Percentiles rank a stretch among this genome's conserved stretches.
phyloP scores from a whole-genome alignment of 139 green algal genomes.

The Micractinium sp. region DNA sequence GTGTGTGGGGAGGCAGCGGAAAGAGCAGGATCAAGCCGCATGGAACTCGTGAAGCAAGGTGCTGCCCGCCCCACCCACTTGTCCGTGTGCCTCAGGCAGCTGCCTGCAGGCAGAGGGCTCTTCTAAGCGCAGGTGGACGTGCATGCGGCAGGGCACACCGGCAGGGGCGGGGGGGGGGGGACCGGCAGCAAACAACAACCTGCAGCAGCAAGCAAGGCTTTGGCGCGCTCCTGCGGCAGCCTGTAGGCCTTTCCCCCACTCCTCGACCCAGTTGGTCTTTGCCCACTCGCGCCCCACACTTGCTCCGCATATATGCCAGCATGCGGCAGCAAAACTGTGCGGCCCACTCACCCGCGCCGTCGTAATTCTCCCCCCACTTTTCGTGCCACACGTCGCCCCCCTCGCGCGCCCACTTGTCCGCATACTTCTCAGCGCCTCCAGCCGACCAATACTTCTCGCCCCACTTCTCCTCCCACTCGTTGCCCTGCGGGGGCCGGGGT shows the following conservation, averaged over 20 bases:
- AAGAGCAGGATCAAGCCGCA: background rate
- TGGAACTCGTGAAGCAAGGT: conserved; percentile 24
- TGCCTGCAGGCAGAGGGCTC: conserved; percentile 23
- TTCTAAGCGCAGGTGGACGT: too few relatives aligned
- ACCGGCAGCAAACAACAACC: too few relatives aligned
- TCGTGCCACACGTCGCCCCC: conserved; percentile 87
- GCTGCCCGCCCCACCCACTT: conserved; percentile 79
- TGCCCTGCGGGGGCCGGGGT: conserved; percentile 29
- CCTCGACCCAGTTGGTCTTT: background rate
- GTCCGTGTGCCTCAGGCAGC: conserved; percentile 83
- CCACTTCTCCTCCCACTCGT: conserved; percentile 94
- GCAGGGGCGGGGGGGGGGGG: too few relatives aligned
- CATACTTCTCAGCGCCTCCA: conserved; percentile 79
- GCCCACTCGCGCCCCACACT: too few relatives aligned
- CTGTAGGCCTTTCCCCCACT: background rate
- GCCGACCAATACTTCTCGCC: conserved; percentile 73
- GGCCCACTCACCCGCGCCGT: conserved; percentile 45
- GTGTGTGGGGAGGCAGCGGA: background rate
- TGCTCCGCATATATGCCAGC: too few relatives aligned
- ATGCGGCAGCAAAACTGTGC: background rate
- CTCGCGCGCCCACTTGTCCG: conserved; percentile 86
- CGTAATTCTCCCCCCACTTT: conserved; percentile 88
- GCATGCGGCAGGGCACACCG: too few relatives aligned
- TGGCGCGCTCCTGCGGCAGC: too few relatives aligned
- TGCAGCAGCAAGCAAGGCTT: too few relatives aligned